Percentiles rank a stretch among this genome's conserved stretches.
Conservation (phyloP, 1,284 basidiomycete genomes). For the Inonotus obliquus region DNA sequence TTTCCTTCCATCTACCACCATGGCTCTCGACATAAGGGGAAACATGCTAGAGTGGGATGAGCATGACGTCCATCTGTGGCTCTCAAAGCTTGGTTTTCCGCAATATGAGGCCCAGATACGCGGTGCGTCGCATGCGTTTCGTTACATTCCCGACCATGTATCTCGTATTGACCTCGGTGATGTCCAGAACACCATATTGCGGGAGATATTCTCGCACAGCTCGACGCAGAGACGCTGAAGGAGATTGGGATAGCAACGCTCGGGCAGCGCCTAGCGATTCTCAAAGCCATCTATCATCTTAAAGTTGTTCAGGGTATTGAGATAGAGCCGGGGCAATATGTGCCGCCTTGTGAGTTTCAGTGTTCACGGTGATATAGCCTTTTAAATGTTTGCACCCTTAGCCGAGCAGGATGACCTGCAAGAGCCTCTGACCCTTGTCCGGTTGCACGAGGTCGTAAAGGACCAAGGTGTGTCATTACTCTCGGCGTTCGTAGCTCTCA, state of each 20-base stretch:
- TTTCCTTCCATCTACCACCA: slow-evolving; percentile 4
- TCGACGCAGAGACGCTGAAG: slow-evolving; percentile 80
- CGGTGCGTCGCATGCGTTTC: slow-evolving; percentile 37
- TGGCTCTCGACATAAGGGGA: slow-evolving; percentile 22
- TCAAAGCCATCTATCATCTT: slow-evolving; percentile 85
- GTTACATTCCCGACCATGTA: not conserved
- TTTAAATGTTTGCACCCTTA: slow-evolving; percentile 24
- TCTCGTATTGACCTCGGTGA: slow-evolving; percentile 4
- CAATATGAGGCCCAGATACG: slow-evolving; percentile 75
- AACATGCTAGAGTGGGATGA: slow-evolving; percentile 80
- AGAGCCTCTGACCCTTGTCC: slow-evolving; percentile 59
- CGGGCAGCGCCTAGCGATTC: slow-evolving; percentile 83
- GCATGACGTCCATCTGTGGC: slow-evolving; percentile 71
- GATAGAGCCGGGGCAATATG: slow-evolving; percentile 82
- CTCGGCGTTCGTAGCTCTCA: not conserved
- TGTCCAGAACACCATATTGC: slow-evolving; percentile 81
- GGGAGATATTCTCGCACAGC: slow-evolving; percentile 79
- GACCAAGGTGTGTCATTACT: slow-evolving; percentile 60
- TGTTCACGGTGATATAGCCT: slow-evolving; percentile 10
- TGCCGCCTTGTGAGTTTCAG: slow-evolving; percentile 74
- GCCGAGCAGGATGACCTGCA: slow-evolving; percentile 64
- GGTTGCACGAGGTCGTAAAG: slow-evolving; percentile 62
- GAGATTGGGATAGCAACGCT: slow-evolving; percentile 81
- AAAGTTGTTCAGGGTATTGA: slow-evolving; percentile 82
- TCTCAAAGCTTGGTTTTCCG: slow-evolving; percentile 69